Conservation (phyloP, 2,329 filamentous ascomycete genomes). For the Calycina herbarum region DNA sequence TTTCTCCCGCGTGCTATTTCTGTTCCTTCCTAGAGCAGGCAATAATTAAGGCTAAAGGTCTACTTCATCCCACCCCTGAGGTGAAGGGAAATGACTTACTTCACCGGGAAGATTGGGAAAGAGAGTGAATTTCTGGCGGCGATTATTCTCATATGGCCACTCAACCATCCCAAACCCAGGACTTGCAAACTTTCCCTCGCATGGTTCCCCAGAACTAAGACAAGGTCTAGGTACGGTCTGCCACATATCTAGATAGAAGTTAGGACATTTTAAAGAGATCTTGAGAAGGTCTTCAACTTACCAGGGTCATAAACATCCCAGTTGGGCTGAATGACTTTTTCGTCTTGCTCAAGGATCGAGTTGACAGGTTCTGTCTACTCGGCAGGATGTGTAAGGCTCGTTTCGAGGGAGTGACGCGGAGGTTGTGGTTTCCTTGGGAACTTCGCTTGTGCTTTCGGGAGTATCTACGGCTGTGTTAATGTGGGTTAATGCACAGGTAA, state of each 20-base stretch:
- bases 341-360: too few species aligned
- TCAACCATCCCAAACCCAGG: not conserved
- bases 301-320: not conserved
- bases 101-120: not conserved
- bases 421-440: too few species aligned
- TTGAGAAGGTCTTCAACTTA: not conserved
- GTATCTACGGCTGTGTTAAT: too few species aligned
- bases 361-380: too few species aligned
- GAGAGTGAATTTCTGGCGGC: not conserved
- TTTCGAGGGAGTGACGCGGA: too few species aligned
- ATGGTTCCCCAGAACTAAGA: not conserved
- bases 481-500: too few species aligned
- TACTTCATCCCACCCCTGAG: not conserved
- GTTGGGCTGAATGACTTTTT: too few species aligned
- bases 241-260: not conserved
- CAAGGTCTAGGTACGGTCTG: not conserved
- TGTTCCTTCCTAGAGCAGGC: too few species aligned
- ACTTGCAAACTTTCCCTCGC: not conserved
- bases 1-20: too few species aligned
- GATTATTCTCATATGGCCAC: not conserved
- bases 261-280: not conserved
- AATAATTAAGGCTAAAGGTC: too few species aligned
- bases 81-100: conserved; percentile 9
- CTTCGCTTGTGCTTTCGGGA: too few species aligned
- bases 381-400: too few species aligned